A percentile compares a stretch with the other conserved stretches of the same genome.
These are phyloP conservation scores for Talaromyces atroroseus DNA, from an alignment of 2,329 filamentous ascomycete genomes.

Conservation along the genomic window DNA sequence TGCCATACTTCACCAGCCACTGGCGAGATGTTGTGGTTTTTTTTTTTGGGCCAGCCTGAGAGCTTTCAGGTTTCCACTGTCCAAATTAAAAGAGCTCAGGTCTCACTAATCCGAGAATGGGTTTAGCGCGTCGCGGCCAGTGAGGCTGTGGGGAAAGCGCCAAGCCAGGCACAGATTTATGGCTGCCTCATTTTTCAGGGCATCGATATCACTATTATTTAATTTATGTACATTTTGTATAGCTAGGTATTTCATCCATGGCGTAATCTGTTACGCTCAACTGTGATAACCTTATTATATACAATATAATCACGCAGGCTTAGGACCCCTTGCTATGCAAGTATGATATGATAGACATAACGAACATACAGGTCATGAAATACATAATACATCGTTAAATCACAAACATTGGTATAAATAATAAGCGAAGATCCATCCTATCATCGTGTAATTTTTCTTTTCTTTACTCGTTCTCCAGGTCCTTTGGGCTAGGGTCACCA, in stretches of 20 bases:
- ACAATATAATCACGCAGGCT: background rate
- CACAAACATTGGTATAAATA: background rate
- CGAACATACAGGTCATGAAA: background rate
- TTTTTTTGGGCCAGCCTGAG: background rate
- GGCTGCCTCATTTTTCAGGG: background rate
- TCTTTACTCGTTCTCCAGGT: slow-evolving; percentile 72
- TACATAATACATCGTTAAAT: background rate
- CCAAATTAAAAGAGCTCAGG: slow-evolving; percentile 1
- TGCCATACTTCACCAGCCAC: slow-evolving; percentile 8
- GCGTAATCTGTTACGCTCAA: background rate
- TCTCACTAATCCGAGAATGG: slow-evolving; percentile 2
- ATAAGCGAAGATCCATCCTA: background rate
- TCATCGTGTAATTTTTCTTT: background rate
- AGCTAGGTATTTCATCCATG: too few relatives aligned
- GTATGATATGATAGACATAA: background rate
- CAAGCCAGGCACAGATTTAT: slow-evolving; percentile 3
- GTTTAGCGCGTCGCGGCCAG: slow-evolving; percentile 2
- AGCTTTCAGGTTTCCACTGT: slow-evolving; percentile 3
- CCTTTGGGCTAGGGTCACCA: slow-evolving; percentile 90
- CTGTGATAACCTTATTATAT: background rate
- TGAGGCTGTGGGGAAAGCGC: slow-evolving; percentile 6
- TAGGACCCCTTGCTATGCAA: slow-evolving; percentile 3
- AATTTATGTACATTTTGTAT: too few relatives aligned
- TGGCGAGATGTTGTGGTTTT: slow-evolving; percentile 2
- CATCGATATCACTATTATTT: too few relatives aligned